Evolutionary conservation across 352 stramenopile species (phyloP).

Genomic region (Peronospora belbahrii): DNA sequence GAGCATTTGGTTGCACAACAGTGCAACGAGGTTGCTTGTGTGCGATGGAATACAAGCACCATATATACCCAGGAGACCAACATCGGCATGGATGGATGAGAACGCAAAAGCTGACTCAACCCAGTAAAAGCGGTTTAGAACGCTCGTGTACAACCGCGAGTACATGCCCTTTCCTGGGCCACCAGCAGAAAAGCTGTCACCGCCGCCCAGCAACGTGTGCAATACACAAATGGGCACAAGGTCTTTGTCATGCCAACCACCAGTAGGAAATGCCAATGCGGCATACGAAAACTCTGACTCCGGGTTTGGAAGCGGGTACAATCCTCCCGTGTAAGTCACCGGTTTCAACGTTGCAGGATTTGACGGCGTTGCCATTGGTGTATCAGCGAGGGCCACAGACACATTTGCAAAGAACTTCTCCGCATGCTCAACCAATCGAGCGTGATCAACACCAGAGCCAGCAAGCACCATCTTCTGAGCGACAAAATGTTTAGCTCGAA

Average conservation of each 20-base stretch:
- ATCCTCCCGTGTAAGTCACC: constrained; percentile 59
- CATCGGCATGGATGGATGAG: constrained; percentile 92
- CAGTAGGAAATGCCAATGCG: constrained; percentile 93
- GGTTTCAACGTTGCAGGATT: constrained; percentile 34
- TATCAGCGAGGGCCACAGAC: constrained; percentile 12
- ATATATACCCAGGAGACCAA: constrained; percentile 93
- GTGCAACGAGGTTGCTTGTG: constrained; percentile 87
- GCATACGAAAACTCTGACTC: constrained; percentile 87
- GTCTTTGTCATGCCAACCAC: constrained; percentile 94
- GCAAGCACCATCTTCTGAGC: constrained; percentile 88
- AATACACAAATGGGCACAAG: constrained; percentile 95
- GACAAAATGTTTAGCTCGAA: constrained; percentile 73
- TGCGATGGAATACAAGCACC: constrained; percentile 77
- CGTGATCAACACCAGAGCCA: constrained; percentile 93
- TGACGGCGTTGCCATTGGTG: constrained; percentile 19
- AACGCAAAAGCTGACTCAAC: constrained; percentile 97
- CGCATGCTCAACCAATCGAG: constrained; percentile 86
- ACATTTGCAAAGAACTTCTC: constrained; percentile 85
- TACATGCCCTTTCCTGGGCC: constrained; percentile 99
- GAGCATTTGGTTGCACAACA: constrained; percentile 91
- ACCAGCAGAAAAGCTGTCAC: constrained; percentile 97
- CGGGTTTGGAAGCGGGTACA: constrained; percentile 55
- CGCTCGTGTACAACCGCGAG: constrained; percentile 95
- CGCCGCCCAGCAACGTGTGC: constrained; percentile 96
- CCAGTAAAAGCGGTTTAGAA: constrained; percentile 97